phyloP scores from a whole-genome alignment of 1,284 basidiomycete species.

The Leccinum ponderosum region DNA sequence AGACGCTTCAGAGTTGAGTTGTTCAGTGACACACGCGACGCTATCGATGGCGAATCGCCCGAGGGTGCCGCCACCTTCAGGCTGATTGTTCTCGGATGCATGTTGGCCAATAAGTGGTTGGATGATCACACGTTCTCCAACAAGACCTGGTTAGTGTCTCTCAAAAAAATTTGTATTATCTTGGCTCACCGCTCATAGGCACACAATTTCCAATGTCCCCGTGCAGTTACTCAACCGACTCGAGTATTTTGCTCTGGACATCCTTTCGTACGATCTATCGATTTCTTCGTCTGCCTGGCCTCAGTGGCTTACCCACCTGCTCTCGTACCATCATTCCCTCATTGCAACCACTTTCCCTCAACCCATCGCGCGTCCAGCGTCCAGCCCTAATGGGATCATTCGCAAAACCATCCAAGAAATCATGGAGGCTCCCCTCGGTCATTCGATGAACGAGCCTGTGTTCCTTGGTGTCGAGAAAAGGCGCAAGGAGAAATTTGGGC shows the following conservation, averaged over 20 bases:
- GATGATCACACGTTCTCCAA: slow-evolving; percentile 93
- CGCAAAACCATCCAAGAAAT: slow-evolving; percentile 71
- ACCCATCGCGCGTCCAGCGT: slow-evolving; percentile 76
- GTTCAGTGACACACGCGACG: slow-evolving; percentile 47
- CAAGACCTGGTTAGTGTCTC: slow-evolving; percentile 76
- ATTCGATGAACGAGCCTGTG: slow-evolving; percentile 53
- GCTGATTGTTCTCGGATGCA: slow-evolving; percentile 78
- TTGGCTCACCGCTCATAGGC: slow-evolving; percentile 46
- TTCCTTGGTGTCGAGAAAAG: slow-evolving; percentile 70
- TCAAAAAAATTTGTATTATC: not conserved
- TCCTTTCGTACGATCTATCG: slow-evolving; percentile 68
- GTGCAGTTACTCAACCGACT: slow-evolving; percentile 67
- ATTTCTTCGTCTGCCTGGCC: slow-evolving; percentile 64
- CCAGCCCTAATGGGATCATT: slow-evolving; percentile 65
- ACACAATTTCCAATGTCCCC: slow-evolving; percentile 74
- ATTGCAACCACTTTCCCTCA: slow-evolving; percentile 60
- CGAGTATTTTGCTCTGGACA: slow-evolving; percentile 67
- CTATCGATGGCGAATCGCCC: slow-evolving; percentile 50
- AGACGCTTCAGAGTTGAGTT: slow-evolving; percentile 62
- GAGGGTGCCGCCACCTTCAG: slow-evolving; percentile 66
- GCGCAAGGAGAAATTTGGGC: slow-evolving; percentile 49
- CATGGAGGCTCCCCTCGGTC: slow-evolving; percentile 44
- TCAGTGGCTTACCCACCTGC: slow-evolving; percentile 64
- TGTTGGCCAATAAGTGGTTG: slow-evolving; percentile 90
- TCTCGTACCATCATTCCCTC: slow-evolving; percentile 62